Evolutionary conservation across 257 asterid species (phyloP), one percentile per base, ranked within the genome.

Genomic region (Coffea eugenioides): DNA sequence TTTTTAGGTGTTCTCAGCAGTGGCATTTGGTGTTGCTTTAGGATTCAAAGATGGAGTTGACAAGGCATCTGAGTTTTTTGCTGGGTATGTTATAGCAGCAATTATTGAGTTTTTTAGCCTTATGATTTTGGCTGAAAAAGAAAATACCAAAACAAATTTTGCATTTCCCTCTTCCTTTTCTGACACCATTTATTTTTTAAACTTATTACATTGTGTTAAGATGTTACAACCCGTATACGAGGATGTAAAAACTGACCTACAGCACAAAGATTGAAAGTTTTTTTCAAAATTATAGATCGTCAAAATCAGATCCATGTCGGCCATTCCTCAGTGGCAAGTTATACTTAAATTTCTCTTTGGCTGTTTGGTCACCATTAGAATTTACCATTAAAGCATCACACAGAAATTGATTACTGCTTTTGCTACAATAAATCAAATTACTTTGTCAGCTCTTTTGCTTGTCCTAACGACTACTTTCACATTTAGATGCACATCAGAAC

Each of bases 61-160:
- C 83, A 94, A 84, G 88, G 94, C 98, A 77, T 84, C 98, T 43
- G 99, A 96, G 88, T 96, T 94, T 84, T 96, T 96, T 56, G 97
- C 98, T 66, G 99, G 99, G 99, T 96, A 93, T 75, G 91, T 75
- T 80, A 12, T 21, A 43, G 65, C 36, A 43, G 65, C 36, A 43
- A 45, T 31, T 27, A 56, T 62, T 39, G 39, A 27, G 39, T 52
- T 74, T 74, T 68, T 46, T 74, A 34, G 52, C 49, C 54, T 8
- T 21, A 16, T 23, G 11, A 54, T 31, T 34, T 7, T 6, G 39
- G 39, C 5, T 23, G 57, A n/a, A 45, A 71, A 23, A 71, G 7
- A 23, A 71, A 70, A 12, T 69, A 39, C 23, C 34, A 36, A 51
- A 61, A 36, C 23, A 39, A 25, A 72, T 27, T 48, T 57, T 75